phyloP scores from a whole-genome alignment of 148 eudicot species.

The Persicaria tinctoria region DNA sequence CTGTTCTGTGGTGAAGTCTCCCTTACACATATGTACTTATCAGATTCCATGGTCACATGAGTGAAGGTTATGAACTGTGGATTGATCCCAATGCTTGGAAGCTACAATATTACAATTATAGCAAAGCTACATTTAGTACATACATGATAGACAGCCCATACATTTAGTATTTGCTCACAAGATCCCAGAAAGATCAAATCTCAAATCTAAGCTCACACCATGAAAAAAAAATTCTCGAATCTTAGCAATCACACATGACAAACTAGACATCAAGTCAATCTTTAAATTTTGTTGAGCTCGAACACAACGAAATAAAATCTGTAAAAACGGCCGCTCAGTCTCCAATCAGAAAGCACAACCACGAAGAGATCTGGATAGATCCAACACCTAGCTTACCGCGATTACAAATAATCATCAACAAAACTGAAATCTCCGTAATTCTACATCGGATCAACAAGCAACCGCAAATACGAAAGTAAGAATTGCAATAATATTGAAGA shows the following conservation, averaged over 20 bases:
- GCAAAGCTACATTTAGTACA: not conserved
- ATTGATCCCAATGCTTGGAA: conserved; percentile 88
- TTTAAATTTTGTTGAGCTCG: not conserved
- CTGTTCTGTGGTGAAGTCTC: conserved; percentile 96
- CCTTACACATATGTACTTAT: conserved; percentile 88
- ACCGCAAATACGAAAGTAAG: not conserved
- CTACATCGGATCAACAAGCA: conserved; percentile 1
- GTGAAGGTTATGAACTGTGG: conserved; percentile 92
- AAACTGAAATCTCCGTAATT: not conserved
- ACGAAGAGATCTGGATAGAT: conserved; percentile 25
- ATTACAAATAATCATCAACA: not conserved
- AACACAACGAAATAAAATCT: not conserved
- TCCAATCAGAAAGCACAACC: not conserved
- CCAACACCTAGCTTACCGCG: conserved; percentile 13
- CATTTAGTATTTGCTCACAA: not conserved
- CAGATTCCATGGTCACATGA: conserved; percentile 99
- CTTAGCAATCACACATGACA: not conserved
- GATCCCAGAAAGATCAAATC: conserved; percentile 22
- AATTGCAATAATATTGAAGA: not conserved
- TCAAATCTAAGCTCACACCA: conserved; percentile 9
- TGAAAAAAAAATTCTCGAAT: not conserved
- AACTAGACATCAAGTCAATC: conserved; percentile 6
- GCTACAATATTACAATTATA: conserved; percentile 32
- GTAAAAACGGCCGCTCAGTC: not conserved
- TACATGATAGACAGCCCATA: not conserved